These are phyloP conservation scores for Pseudocercospora fijiensis DNA, from an alignment of 2,329 filamentous ascomycete genomes.

Conservation along the genomic window DNA sequence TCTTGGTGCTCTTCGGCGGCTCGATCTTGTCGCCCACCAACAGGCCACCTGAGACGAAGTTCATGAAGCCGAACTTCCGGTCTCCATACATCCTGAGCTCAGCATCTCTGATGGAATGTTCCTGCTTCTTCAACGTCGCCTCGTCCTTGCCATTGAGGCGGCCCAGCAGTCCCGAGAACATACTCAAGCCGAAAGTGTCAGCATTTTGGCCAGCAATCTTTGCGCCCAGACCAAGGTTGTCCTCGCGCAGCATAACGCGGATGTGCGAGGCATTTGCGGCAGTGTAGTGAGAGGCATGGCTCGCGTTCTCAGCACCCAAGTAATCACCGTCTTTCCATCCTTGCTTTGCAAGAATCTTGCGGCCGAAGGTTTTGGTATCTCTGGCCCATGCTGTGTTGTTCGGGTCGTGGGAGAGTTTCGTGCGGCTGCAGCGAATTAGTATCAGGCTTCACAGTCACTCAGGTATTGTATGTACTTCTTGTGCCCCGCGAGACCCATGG, in stretches of 20 bases:
- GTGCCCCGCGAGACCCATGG: constrained; percentile 66
- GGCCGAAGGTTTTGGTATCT: constrained; percentile 79
- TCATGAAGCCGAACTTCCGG: constrained; percentile 74
- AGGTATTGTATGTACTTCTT: constrained; percentile 11
- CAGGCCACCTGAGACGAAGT: constrained; percentile 84
- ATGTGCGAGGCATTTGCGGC: constrained; percentile 82
- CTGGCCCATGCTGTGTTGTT: constrained; percentile 94
- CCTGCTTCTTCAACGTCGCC: constrained; percentile 67
- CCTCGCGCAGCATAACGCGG: constrained; percentile 80
- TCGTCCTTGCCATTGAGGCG: constrained; percentile 80
- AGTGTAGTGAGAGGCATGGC: constrained; percentile 74
- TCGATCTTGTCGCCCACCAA: constrained; percentile 60
- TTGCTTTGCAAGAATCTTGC: constrained; percentile 81
- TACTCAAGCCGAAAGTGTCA: constrained; percentile 79
- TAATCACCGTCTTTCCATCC: constrained; percentile 87
- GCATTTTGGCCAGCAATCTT: constrained; percentile 66
- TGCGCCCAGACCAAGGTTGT: constrained; percentile 86
- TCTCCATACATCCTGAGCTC: constrained; percentile 73
- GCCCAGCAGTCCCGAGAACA: constrained; percentile 81
- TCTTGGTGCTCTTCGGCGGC: constrained; percentile 25
- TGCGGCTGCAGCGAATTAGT: constrained; percentile 48
- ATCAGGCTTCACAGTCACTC: too few species aligned
- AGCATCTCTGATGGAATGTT: constrained; percentile 63
- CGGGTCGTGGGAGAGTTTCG: constrained; percentile 83
- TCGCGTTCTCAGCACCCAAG: constrained; percentile 73